Base-by-base conservation (phyloP, 345 rosid genomes). In the Euclidium syriacum region DNA sequence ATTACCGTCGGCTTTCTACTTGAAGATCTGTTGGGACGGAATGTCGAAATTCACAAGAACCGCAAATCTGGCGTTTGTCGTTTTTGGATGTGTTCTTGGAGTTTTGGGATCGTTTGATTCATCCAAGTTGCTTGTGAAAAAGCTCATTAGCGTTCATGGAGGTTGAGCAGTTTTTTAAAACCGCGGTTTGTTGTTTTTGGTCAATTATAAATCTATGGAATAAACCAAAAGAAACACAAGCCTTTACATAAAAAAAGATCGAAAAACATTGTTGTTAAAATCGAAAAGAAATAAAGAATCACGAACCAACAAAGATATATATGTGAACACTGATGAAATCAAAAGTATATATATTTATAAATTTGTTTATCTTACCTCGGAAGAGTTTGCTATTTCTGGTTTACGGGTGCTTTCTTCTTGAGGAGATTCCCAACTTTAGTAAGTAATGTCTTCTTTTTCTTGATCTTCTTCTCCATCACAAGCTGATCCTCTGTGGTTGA, bases 381-480 rank as follows among this genome's bases (percentile, higher is more conserved):
- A 57, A 18, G 38, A 48, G 59, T 56, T 64, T 71, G 61, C 42
- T 76, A 89, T 74, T 85, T 88, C 48, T 50, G 88, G 77, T 76
- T 87, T 79, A 79, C 74, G 25, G 81, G 66, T 58, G 85, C 66
- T 77, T 85, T 94, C 91, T 94, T 94, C 85, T 90, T 94, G 12
- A 94, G 95, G 17, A 94, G 82, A 68, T 81, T 94, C 58, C 99
- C 97, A 19, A 94, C 91, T 76, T 94, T 94, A 39, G 81, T 82
- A 33, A 94, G 86, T 75, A 90, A 79, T 17, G 95, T 90, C 68
- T 90, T 94, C 84, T 85, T 92, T 80, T 89, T 90, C 86, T 94
- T 94, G 3, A 52, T 46, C 71, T 72, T 66, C 68, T 73, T 65
- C 72, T 59, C 71, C 72, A 51, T 53, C 25, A 12, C 47, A 53